A percentile compares a stretch with the other conserved stretches of the same genome.
These are phyloP conservation scores for Carex cristatella DNA, from an alignment of 176 grass and related monocot species.

Conservation along the genomic window DNA sequence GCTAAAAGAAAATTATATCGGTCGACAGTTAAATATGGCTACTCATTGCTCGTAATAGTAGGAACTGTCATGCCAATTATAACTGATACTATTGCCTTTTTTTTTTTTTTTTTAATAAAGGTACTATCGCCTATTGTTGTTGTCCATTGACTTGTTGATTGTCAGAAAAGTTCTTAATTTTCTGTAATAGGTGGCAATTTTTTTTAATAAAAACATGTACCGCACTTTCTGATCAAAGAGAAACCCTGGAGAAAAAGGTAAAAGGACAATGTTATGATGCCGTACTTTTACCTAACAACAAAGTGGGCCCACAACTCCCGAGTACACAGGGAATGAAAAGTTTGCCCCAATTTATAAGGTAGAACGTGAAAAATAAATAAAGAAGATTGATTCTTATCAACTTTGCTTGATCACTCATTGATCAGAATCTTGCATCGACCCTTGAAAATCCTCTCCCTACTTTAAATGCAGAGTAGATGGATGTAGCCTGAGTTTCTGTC, in stretches of 20 bases:
- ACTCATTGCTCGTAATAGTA: background rate
- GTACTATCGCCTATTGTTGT: too few relatives aligned
- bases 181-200: background rate
- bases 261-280: too few relatives aligned
- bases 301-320: background rate
- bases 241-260: background rate
- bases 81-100: too few relatives aligned
- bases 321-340: background rate
- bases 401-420: background rate
- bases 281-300: background rate
- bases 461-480: slow-evolving; percentile 74
- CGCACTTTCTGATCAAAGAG: background rate
- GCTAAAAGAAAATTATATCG: too few relatives aligned
- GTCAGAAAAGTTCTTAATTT: background rate
- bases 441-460: slow-evolving; percentile 52
- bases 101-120: too few relatives aligned
- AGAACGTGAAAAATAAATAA: background rate
- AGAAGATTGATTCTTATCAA: background rate
- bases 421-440: slow-evolving; percentile 40
- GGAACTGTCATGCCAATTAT: background rate
- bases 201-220: background rate
- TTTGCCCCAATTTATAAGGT: background rate
- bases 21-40: background rate
- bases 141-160: background rate
- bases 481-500: slow-evolving; percentile 51